phyloP scores from a whole-genome alignment of 1,139 yeast genomes.

The Trichomonascaceae sp. region DNA sequence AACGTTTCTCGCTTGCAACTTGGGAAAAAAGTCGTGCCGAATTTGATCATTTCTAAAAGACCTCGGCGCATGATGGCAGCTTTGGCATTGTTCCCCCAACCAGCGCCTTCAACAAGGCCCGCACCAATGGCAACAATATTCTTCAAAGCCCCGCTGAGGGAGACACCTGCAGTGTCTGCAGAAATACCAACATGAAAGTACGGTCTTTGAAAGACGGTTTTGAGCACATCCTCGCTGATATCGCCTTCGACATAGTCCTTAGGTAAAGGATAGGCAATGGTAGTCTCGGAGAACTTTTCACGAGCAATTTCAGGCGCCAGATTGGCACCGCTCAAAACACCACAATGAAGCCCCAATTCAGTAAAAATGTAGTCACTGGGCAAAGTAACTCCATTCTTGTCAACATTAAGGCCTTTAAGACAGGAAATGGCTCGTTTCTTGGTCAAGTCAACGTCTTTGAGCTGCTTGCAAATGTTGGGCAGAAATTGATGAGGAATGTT shows the following conservation, averaged over 20 bases:
- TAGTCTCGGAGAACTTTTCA: slow-evolving; percentile 91
- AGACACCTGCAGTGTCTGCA: slow-evolving; percentile 87
- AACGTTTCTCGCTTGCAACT: slow-evolving; percentile 69
- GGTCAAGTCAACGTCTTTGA: slow-evolving; percentile 66
- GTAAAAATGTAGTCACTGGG: slow-evolving; percentile 70
- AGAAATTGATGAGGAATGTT: slow-evolving; percentile 94
- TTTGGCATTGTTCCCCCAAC: slow-evolving; percentile 98
- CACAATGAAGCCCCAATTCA: slow-evolving; percentile 78
- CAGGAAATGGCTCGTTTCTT: slow-evolving; percentile 83
- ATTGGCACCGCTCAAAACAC: slow-evolving; percentile 93
- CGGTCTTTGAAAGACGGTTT: slow-evolving; percentile 83
- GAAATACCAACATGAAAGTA: slow-evolving; percentile 91
- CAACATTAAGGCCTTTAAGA: slow-evolving; percentile 85
- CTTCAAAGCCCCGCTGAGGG: slow-evolving; percentile 91
- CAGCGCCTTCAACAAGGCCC: slow-evolving; percentile 91
- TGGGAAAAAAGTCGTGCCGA: slow-evolving; percentile 70
- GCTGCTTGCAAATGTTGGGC: slow-evolving; percentile 62
- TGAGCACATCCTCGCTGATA: slow-evolving; percentile 60
- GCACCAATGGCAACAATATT: slow-evolving; percentile 91
- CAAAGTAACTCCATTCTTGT: slow-evolving; percentile 71
- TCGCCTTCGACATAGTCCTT: slow-evolving; percentile 64
- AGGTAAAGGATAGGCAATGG: slow-evolving; percentile 80
- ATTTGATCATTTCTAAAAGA: slow-evolving; percentile 75
- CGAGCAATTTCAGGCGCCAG: slow-evolving; percentile 91
- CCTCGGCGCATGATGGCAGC: slow-evolving; percentile 96